Base-by-base conservation (phyloP, 2,329 filamentous ascomycete genomes). In the Talaromyces atroroseus region DNA sequence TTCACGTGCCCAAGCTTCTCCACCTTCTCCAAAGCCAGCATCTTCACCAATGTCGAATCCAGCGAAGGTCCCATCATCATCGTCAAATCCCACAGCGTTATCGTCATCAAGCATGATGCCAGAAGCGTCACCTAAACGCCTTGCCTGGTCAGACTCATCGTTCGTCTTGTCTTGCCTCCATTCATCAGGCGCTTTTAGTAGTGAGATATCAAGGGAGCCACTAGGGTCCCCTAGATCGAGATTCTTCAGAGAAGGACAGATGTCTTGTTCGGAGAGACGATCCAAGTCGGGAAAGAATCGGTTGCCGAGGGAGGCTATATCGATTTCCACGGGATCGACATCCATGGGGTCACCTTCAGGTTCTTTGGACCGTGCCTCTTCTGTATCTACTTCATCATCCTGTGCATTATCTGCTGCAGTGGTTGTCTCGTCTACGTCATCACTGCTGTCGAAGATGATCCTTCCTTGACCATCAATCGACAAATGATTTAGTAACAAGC, bases 381-480 rank as follows among this genome's bases (percentile, higher is more conserved):
- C 76, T 23, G 78, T 71, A 75, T 62, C 67, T 73, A 68, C 48
- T 65, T 62, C 66, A 56, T 59, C 71, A 64, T 59, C 61, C 61
- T 60, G 73, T 64, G 60, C 73, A 52, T 54, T 56, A 18, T 66
- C 66, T 21, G 59, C 55, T 21, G 65, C 72, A 32, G 76, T 71
- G 7, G 73, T 74, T 16, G 78, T 77, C 56, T 85, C 82, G 57
- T 80, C 77, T 16, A 78, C 77, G 70, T 97, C 94, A 70, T 99
- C 92, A 67, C 92, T 97, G 76, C 92, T 97, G 74, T 99, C 94
- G 68, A 99, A 99, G 5, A 99, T 92, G 60, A 99, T 99, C 36
- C 92, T 84, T 44, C 94, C 94, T 61, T 90, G 85, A 1, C 84
- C 83, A 71, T 99, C 94, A 62, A 99, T 96, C 68, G 92, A 90